Base-by-base conservation (phyloP, 208 protist genomes). In the Tritrichomonas musculus region DNA sequence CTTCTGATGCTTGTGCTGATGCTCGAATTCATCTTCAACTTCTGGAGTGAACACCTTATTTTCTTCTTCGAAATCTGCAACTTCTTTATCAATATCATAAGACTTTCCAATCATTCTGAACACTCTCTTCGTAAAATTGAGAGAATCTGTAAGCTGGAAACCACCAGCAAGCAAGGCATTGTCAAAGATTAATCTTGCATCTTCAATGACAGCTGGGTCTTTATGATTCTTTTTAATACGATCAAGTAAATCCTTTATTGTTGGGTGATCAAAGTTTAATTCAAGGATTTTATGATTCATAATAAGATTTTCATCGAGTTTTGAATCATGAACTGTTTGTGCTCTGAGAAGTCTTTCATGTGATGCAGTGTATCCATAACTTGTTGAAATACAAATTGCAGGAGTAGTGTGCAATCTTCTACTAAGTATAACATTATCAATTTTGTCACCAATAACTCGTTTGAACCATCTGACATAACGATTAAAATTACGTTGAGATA, bases 281-380 rank as follows among this genome's bases (percentile, higher is more conserved):
- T 94, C 93, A 0, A 94, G 30, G 20, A 49, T 57, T 30, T 88
- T 88, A 17, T 88, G 25, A 36, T 57, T 88, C 39, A 92, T 93
- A 8, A 93, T 82, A n/a, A 82, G 9, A 47, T 55, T 88, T 9
- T 94, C 84, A 36, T 14, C 53, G 17, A 88, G 44, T 50, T 93
- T 60, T 33, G 47, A 60, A 64, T 94, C 84, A 30, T 92, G 57
- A 33, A 94, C 64, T 22, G 92, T 92, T 55, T 94, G 93, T n/a
- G 73, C 93, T 41, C 84, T 47, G 22, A 94, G 66, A 1, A 94
- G 30, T 41, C 93, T 30, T 65, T 95, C 94, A 73, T 95, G 94
- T 47, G 92, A 64, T 14, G 94, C 94, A 36, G 94, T 94, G 73
- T 94, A 95, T 17, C 94, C 94, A 36, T 94, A 95, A 33, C 93